A percentile compares a stretch with the other conserved stretches of the same genome.
Conservation (phyloP, 1,139 yeast genomes). For the Blastobotrys apis region DNA sequence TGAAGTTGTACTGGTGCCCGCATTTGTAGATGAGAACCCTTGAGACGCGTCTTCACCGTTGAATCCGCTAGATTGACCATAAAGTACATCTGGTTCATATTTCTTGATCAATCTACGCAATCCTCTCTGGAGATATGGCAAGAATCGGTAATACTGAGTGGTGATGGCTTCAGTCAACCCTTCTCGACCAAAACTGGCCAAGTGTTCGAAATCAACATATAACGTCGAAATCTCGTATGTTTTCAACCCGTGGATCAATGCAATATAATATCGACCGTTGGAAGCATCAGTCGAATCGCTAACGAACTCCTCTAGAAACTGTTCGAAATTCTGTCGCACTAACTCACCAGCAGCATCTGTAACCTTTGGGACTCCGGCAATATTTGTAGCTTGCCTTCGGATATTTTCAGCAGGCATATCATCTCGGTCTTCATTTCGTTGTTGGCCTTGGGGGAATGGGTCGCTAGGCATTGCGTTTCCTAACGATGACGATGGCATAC, state of each 20-base stretch:
- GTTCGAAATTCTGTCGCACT: constrained; percentile 86
- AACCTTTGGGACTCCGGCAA: constrained; percentile 64
- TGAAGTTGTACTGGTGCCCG: constrained; percentile 28
- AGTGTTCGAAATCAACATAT: constrained; percentile 80
- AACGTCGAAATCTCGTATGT: constrained; percentile 71
- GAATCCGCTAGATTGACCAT: constrained; percentile 29
- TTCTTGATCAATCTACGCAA: constrained; percentile 66
- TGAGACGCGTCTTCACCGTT: constrained; percentile 13
- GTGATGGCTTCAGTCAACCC: constrained; percentile 75
- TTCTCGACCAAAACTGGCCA: constrained; percentile 60
- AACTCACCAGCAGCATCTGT: constrained; percentile 90
- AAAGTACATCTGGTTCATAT: constrained; percentile 70
- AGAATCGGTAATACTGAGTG: constrained; percentile 88
- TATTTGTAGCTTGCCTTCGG: constrained; percentile 11
- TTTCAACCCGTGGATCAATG: constrained; percentile 79
- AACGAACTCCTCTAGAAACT: constrained; percentile 65
- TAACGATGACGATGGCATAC: constrained; percentile 9
- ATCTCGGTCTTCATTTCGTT: constrained; percentile 4
- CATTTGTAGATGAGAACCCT: background rate
- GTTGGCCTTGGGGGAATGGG: constrained; percentile 1
- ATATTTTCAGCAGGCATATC: constrained; percentile 9
- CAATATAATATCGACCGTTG: constrained; percentile 60
- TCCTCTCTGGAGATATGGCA: constrained; percentile 78
- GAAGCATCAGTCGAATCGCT: constrained; percentile 36
- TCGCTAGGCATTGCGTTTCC: background rate